Base-by-base conservation (phyloP, 164 flowering plant genomes). In the Warburgia ugandensis region DNA sequence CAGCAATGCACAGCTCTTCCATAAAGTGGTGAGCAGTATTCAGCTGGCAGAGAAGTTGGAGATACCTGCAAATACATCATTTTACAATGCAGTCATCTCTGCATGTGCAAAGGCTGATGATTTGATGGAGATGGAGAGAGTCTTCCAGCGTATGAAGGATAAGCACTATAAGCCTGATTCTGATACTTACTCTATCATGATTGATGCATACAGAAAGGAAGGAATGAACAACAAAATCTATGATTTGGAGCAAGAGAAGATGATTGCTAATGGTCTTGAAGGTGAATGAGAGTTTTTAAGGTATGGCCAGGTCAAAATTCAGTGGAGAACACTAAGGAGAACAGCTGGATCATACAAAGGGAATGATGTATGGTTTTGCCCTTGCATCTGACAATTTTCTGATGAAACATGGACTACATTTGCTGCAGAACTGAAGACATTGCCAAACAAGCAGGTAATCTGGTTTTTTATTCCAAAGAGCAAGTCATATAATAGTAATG, bases 21-120 rank as follows among this genome's bases (percentile, higher is more conserved):
- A 84, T 56, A 83, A 88, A 68, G 99, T 92, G 23, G 73, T 88
- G 31, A 76, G 80, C 45, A 64, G 55, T 41, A 78, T 86, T 60
- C 73, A 73, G 45, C 58, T 88, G 70, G 99, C 99, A 47, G 94
- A 86, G 48, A 84, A 63, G 64, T 66, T 82, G 61, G 89, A 88
- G 68, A 76, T 92, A 55, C 81, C 86, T 0, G 83, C 80, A 59
- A 84, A 84, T 57, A 79, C 87, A 0, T 63, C 81, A 20, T 86
- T 86, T 47, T 84, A 60, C 54, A 88, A 88, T 76, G 82, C 87
- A 3, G 87, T 88, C 25, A 73, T 88, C 43, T 75, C 70, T 55
- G 99, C 99, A 8, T 86, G 99, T 68, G 83, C 89, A 4, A 88
- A 76, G 76, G 89, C 94, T 1, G 81, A 83, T 33, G 96, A 92